Evolutionary conservation across 352 stramenopile genomes (phyloP), one percentile per base, ranked within the genome.

Genomic region (Phytophthora lateralis): DNA sequence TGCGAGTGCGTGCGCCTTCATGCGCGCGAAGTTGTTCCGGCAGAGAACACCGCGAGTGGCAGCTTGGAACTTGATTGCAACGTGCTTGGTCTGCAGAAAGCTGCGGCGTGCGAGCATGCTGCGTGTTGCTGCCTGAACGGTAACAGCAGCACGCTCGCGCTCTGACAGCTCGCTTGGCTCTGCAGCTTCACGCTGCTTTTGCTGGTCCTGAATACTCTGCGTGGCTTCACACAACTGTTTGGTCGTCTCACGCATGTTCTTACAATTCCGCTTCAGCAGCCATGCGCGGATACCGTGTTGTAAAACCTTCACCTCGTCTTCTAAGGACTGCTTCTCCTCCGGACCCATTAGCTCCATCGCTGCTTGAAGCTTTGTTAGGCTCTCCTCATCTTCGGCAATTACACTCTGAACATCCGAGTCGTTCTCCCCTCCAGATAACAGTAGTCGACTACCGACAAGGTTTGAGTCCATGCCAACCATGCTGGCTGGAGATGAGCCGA

Each of bases 211-310:
- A n/a, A 91, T 87, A 63, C 42, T 89, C 24, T 74, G 73, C 3
- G 84, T 75, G 1, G 82, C 84, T 75, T 94, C 88, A 20, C 94
- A 78, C 5, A 97, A 66, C 27, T 80, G 75, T 49, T 89, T 89
- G 27, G 90, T 95, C 18, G 90, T 89, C 48, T 96, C 88, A 17
- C 88, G 82, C 82, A 97, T 93, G 51, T 89, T 91, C 21, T 83
- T 84, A 58, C 89, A 97, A 60, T 96, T 97, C 24, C 89, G 83
- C 18, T 89, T 88, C 17, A 97, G 75, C 30, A 97, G 51, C 91
- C 91, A 97, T 7, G 77, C 77, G 0, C 87, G 82, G 17, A 97
- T 85, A 44, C 96, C 96, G 50, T 89, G 76, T 61, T 97, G 88
- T 30, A 97, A 78, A 14, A 96, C 76, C 32, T 74, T 87, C 17